These are phyloP conservation scores for Coccomyxa subellipsoidea DNA, from an alignment of 163 green algal species.

Conservation along the genomic window DNA sequence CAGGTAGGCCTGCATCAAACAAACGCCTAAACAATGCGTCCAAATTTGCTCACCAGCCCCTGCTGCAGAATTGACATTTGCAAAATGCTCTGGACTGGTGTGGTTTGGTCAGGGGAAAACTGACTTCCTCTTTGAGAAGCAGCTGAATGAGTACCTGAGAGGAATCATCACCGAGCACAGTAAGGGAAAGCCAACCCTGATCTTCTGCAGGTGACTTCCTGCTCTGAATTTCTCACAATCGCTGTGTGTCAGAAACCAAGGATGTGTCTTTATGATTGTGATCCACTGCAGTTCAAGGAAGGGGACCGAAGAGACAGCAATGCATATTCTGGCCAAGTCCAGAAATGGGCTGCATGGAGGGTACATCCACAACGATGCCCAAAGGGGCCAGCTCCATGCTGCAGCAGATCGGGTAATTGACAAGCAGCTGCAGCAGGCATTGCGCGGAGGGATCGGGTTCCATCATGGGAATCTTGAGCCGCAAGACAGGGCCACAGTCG, in stretches of 20 bases:
- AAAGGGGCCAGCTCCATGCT: slow-evolving; percentile 46
- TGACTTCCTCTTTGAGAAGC: slow-evolving; percentile 95
- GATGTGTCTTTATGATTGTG: no score
- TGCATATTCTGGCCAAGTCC: slow-evolving; percentile 31
- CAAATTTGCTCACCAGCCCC: no score
- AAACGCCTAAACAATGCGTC: no score
- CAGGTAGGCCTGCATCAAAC: no score
- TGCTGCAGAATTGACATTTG: background rate
- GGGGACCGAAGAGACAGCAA: slow-evolving; percentile 67
- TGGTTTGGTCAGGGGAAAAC: slow-evolving; percentile 69
- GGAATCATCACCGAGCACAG: slow-evolving; percentile 69
- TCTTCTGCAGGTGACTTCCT: slow-evolving; percentile 93
- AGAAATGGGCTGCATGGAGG: background rate
- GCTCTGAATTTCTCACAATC: no score
- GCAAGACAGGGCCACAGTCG: slow-evolving; percentile 71
- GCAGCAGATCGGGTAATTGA: slow-evolving; percentile 37
- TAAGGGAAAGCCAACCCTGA: slow-evolving; percentile 70
- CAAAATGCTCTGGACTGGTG: background rate
- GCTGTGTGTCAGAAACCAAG: no score
- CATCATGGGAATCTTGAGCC: slow-evolving; percentile 85
- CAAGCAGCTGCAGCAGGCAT: slow-evolving; percentile 48
- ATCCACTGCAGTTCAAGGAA: slow-evolving; percentile 65
- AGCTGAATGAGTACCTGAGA: slow-evolving; percentile 75
- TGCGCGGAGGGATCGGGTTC: slow-evolving; percentile 75
- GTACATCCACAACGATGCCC: slow-evolving; percentile 48